Base-by-base conservation (phyloP, 495 filamentous ascomycete species). In the Rusavskia elegans region DNA sequence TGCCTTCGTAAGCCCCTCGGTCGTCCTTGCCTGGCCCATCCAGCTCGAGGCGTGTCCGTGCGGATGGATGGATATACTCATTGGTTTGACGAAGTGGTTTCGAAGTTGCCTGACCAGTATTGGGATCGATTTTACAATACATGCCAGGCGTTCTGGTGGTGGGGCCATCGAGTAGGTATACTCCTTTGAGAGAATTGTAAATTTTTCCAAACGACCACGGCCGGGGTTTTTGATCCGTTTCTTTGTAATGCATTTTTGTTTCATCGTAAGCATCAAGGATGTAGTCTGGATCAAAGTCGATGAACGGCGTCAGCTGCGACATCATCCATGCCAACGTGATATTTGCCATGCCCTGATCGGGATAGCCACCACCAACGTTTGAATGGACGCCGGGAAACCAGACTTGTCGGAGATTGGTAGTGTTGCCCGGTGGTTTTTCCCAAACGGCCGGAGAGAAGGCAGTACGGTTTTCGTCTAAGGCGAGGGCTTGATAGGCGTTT, bases 401-500 rank as follows among this genome's bases (percentile, higher is more conserved):
- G 29, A 69, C 67, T 59, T 80, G 77, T 42, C 58, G 65, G n/a
- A 64, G 63, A 62, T 61, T 54, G 10, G 59, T 61, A 13, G 48
- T 50, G 17, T 54, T 54, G 11, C 64, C 27, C 29, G 56, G 20
- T 25, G 67, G 63, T 35, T 71, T 59, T 62, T 72, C 66, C 74
- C 74, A 83, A 5, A 83, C 51, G 3, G 74, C 69, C 0, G 79
- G 79, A 6, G 63, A 54, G 54, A 78, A 81, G 3, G 76, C 61
- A 2, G 60, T 61, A 13, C 78, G 68, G 9, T 65, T 57, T 57
- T 82, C 79, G 44, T 83, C 78, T 3, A 83, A 60, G 9, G 77
- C 71, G 13, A 82, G 56, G 20, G 77, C 78, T 25, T 83, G 79
- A 56, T 73, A 82, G 2, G 80, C 79, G 55, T 81, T 64, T 45